Base-by-base conservation (phyloP, 164 flowering plant genomes). In the Annona cherimola region DNA sequence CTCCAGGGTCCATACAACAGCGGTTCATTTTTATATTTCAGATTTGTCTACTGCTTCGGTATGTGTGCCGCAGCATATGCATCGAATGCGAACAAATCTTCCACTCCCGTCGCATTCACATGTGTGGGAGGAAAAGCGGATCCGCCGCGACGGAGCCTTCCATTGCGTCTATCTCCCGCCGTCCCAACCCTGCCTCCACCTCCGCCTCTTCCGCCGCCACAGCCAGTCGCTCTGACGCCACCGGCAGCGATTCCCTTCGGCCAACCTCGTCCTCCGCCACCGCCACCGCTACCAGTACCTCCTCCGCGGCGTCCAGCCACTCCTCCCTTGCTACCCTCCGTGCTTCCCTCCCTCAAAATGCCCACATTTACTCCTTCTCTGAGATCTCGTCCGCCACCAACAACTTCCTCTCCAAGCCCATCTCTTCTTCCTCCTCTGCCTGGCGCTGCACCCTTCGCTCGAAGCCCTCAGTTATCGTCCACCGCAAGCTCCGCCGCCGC, bases 361-460 rank as follows among this genome's bases (percentile, higher is more conserved):
- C 86, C 16, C 85, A 83, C 69, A 69, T 87, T 63, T 89, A 85
- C 75, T 73, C 80, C 44, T 76, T 87, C 80, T 65, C 84, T 3
- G 89, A 89, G 64, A 84, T 89, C 70, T 67, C 76, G 71, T 5
- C 81, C 41, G 89, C 89, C 68, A 89, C 93, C 50, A 75, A 76
- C 74, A 83, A 83, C 64, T 83, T 87, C 81, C 78, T 78, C 68
- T 71, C 83, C 42, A 78, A 81, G 9, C 84, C 81, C 3, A 62
- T 79, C 73, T 79, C 87, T 9, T 69, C 84, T 12, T 81, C 91
- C 12, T 78, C 98, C 54, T 79, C 92, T 44, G 75, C 87, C 41
- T 94, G 98, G 98, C 86, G 87, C 42, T 88, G 95, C 80, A 26
- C 67, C 14, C 62, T 90, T 18, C 85, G 89, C 11, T 82, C 78